These are phyloP conservation scores for Rhodomyrtus psidioides DNA, from an alignment of 441 rosid genomes.

Conservation along the genomic window DNA sequence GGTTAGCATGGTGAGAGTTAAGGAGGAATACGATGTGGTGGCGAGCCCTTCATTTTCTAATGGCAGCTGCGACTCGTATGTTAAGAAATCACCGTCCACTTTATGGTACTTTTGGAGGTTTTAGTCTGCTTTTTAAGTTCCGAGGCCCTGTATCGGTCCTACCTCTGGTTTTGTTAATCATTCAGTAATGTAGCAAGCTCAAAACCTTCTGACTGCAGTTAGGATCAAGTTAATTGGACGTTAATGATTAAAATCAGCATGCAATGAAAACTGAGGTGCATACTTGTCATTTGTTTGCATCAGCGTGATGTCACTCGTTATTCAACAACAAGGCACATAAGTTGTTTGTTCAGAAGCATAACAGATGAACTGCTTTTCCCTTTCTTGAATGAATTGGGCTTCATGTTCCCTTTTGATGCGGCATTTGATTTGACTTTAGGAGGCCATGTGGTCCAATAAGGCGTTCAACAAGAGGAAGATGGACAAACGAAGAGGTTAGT, in stretches of 20 bases:
- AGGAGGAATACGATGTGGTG: not conserved
- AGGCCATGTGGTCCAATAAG: constrained; percentile 5
- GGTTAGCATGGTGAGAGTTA: not conserved
- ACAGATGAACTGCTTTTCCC: not conserved
- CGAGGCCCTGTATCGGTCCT: not conserved
- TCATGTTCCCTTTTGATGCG: not conserved
- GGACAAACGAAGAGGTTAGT: constrained; percentile 13
- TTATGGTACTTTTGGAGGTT: not conserved
- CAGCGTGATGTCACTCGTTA: not conserved
- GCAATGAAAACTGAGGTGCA: not conserved
- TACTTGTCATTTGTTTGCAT: not conserved
- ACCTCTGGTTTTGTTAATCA: not conserved
- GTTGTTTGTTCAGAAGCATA: not conserved
- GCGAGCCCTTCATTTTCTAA: not conserved
- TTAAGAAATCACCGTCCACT: not conserved
- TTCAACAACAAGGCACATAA: not conserved
- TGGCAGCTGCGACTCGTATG: not conserved
- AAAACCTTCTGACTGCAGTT: not conserved
- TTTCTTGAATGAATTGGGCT: not conserved
- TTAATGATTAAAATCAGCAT: not conserved
- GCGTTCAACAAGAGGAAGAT: constrained; percentile 2
- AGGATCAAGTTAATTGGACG: not conserved
- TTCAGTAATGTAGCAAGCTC: not conserved
- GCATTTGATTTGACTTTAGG: constrained; percentile 8
- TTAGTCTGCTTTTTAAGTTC: not conserved